Conservation (phyloP, 2,329 filamentous ascomycete species). For the Exophiala alcalophila region DNA sequence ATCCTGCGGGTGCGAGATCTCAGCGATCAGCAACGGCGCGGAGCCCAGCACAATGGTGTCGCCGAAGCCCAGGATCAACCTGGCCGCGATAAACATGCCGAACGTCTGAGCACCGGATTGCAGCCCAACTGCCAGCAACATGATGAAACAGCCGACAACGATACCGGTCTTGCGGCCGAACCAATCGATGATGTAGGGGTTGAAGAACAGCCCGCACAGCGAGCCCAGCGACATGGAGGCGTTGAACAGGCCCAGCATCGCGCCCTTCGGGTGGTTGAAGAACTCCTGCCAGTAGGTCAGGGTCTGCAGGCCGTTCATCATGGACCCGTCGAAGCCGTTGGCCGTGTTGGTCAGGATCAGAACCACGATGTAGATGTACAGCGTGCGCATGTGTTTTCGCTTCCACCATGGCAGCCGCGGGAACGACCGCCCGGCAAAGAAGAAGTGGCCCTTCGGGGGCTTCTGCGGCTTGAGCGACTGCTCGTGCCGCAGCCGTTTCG, state of each 20-base stretch:
- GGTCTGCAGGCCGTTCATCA: slow-evolving; percentile 52
- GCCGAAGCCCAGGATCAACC: slow-evolving; percentile 34
- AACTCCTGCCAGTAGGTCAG: slow-evolving; percentile 44
- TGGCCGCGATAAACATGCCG: slow-evolving; percentile 33
- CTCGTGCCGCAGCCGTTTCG: too few species aligned
- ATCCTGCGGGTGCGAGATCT: slow-evolving; percentile 35
- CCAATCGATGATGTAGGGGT: slow-evolving; percentile 28
- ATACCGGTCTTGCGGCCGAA: slow-evolving; percentile 26
- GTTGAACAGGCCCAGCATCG: slow-evolving; percentile 31
- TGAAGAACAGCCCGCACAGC: slow-evolving; percentile 25
- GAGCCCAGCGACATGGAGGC: slow-evolving; percentile 29
- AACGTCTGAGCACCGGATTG: slow-evolving; percentile 32
- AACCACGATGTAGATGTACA: slow-evolving; percentile 35
- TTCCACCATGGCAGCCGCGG: slow-evolving; percentile 34
- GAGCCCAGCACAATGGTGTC: slow-evolving; percentile 32
- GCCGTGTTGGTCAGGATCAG: slow-evolving; percentile 35
- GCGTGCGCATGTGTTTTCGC: slow-evolving; percentile 31
- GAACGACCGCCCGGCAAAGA: slow-evolving; percentile 32
- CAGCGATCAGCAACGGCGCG: slow-evolving; percentile 33
- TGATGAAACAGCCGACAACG: slow-evolving; percentile 21
- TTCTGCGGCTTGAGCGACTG: too few species aligned
- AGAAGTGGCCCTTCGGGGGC: slow-evolving; percentile 30
- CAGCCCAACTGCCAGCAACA: slow-evolving; percentile 33
- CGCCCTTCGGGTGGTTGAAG: slow-evolving; percentile 33
- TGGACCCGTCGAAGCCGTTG: slow-evolving; percentile 49